Base-by-base conservation (phyloP, 2,329 filamentous ascomycete species). In the Capronia coronata region DNA sequence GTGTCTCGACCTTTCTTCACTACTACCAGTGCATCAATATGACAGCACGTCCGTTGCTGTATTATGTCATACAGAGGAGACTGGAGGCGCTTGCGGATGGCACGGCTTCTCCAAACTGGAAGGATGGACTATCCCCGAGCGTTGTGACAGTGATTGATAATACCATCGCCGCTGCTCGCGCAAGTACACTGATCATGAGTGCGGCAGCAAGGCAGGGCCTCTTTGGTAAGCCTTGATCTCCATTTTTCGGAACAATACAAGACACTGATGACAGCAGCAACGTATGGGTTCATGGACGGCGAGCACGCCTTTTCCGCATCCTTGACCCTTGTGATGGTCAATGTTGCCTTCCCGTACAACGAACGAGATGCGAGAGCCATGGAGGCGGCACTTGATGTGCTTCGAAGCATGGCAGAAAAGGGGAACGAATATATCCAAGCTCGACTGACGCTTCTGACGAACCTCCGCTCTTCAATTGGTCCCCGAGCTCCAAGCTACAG, bases 21-120 rank as follows among this genome's bases (percentile, higher is more conserved):
- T 78, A 78, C 55, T 77, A 77, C 52, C 75, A 77, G 37, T 79
- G 76, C 58, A 71, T 79, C 58, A 77, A 78, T 56, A 78, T 79
- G 75, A 76, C 75, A 0, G 73, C 71, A 0, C 65, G 76, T 3
- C 76, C 76, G 1, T 62, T 79, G 19, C 66, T 79, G 0, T 77
- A 78, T 51, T 71, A 77, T 53, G 70, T 79, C 2, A 73, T 77
- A 6, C 72, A 76, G 59, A 68, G 68, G 37, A 69, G 74, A 2
- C 64, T 78, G 0, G 65, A 69, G 41, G 61, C 64, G 16, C 63
- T 64, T 3, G 47, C 63, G 2, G 55, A 56, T n/a, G 62, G 61
- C 10, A 62, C 63, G 9, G 65, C 67, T 9, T 64, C 68, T 19
- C 57, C 60, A 3, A 69, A 72, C 51, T 77, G 75, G 74, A 71